Conservation (phyloP, 768 basidiomycete species). For the Amanita fuliginea region DNA sequence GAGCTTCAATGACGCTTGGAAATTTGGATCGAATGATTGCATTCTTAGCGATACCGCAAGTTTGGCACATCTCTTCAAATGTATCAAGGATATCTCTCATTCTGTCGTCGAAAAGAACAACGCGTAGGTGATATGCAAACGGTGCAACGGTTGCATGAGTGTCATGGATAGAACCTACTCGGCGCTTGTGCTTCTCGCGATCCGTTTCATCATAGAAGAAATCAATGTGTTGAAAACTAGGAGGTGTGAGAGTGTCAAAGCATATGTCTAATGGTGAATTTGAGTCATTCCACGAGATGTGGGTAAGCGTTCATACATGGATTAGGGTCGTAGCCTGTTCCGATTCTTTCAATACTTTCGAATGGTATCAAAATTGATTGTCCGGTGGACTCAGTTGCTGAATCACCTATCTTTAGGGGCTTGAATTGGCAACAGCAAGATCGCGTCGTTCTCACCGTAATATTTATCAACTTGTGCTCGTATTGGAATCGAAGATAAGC, state of each 20-base stretch:
- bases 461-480: constrained; percentile 53
- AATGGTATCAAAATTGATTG: constrained; percentile 44
- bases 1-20: constrained; percentile 37
- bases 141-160: constrained; percentile 51
- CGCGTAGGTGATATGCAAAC: constrained; percentile 61
- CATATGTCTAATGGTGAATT: constrained; percentile 37
- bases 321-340: constrained; percentile 49
- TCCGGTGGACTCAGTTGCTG: constrained; percentile 37
- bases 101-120: constrained; percentile 42
- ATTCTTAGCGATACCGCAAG: constrained; percentile 29
- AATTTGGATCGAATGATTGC: constrained; percentile 21
- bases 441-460: constrained; percentile 34
- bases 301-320: constrained; percentile 38
- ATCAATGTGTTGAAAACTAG: constrained; percentile 47
- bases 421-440: background rate
- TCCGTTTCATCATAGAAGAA: constrained; percentile 44
- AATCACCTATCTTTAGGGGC: constrained; percentile 42
- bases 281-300: constrained; percentile 5
- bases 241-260: constrained; percentile 58
- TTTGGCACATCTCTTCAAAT: constrained; percentile 44
- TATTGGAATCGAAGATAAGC: constrained; percentile 56
- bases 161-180: constrained; percentile 47
- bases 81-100: constrained; percentile 31
- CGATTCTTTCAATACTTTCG: constrained; percentile 47
- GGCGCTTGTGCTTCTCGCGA: constrained; percentile 38